Percentiles rank a stretch among this genome's conserved stretches.
These are phyloP conservation scores for Exophiala bonariae DNA, from an alignment of 2,329 filamentous ascomycete species.

Conservation along the genomic window DNA sequence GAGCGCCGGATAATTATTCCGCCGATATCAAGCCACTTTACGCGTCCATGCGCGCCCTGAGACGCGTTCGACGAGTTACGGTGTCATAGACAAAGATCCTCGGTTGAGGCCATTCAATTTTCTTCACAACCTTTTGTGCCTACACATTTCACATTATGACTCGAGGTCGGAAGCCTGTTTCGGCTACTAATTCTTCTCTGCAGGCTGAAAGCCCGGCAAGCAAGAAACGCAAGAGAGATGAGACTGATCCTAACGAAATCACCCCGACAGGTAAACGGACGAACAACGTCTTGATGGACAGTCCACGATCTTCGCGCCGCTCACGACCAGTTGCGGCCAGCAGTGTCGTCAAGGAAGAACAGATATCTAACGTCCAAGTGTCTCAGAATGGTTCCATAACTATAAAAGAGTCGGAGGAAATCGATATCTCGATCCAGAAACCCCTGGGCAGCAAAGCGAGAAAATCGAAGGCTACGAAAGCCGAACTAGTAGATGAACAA, in stretches of 20 bases:
- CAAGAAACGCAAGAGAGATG: conserved; percentile 14
- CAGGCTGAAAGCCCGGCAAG: too few relatives aligned
- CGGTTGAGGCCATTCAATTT: too few relatives aligned
- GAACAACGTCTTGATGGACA: background rate
- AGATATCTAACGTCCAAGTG: background rate
- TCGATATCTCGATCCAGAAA: conserved; percentile 3
- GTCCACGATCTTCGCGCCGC: background rate
- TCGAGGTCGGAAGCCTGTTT: too few relatives aligned
- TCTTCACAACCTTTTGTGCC: too few relatives aligned
- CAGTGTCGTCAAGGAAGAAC: too few relatives aligned
- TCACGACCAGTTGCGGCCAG: background rate
- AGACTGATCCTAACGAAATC: background rate
- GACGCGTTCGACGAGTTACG: background rate
- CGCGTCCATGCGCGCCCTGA: background rate
- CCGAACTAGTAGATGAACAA: background rate
- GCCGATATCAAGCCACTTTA: conserved; percentile 3
- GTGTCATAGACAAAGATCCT: too few relatives aligned
- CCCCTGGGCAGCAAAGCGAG: background rate
- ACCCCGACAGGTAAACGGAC: background rate
- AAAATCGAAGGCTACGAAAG: conserved; percentile 2
- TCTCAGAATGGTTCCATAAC: conserved; percentile 4
- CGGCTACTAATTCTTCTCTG: too few relatives aligned
- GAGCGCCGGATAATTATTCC: too few relatives aligned
- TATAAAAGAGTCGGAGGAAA: conserved; percentile 12
- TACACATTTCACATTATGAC: too few relatives aligned